phyloP scores from a whole-genome alignment of 345 rosid species.

The Firmiana major region DNA sequence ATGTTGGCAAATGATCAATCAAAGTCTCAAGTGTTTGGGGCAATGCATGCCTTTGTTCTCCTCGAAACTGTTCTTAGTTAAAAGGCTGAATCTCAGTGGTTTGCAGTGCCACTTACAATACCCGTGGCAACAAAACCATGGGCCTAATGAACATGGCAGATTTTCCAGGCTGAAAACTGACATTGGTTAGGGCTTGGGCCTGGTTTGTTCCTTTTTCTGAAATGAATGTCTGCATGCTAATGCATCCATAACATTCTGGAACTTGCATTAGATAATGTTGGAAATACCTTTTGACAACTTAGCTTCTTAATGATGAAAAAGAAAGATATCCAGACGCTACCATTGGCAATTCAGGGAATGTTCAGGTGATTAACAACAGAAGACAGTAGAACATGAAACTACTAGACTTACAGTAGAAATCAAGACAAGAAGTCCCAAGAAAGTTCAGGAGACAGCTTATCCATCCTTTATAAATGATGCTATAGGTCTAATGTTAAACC shows the following conservation, averaged over 20 bases:
- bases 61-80: no score
- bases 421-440: background rate
- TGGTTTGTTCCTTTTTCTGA: background rate
- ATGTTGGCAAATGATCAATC: no score
- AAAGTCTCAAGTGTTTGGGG: no score
- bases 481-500: background rate
- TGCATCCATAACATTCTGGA: background rate
- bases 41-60: no score
- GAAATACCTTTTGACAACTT: background rate
- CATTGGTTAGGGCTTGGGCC: background rate
- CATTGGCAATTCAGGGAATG: background rate
- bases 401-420: background rate
- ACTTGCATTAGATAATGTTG: background rate
- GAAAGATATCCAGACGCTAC: background rate
- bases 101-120: no score
- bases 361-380: background rate
- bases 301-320: background rate
- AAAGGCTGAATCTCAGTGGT: no score
- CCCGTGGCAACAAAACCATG: background rate
- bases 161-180: background rate
- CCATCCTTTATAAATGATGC: background rate
- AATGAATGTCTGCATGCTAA: background rate
- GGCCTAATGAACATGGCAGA: background rate
- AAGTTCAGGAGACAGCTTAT: background rate
- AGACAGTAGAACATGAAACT: background rate